Evolutionary conservation across 1,284 basidiomycete genomes (phyloP), one percentile per base, ranked within the genome.

Genomic region (Gymnopus androsaceus): DNA sequence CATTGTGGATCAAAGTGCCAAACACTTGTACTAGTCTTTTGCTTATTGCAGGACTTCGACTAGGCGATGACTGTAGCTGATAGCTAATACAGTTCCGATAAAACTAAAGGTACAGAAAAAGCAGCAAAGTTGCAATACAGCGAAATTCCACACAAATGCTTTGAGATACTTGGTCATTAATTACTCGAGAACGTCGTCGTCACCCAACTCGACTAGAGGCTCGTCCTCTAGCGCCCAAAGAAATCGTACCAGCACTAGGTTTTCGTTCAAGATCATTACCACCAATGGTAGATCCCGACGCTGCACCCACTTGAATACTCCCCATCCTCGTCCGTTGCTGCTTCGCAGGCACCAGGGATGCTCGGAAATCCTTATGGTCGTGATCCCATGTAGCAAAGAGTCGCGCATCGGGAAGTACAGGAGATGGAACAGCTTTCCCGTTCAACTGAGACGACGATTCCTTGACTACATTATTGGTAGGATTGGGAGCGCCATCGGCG

Each of bases 321-420:
- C 68, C 69, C 50, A 68, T 62, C 49, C 71, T 61, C 15, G 54
- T 47, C 28, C 67, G 58, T 31, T 44, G 50, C 23, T 64, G 56
- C 8, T 56, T 27, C 9, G 41, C 37, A 19, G 46, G 14, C 21
- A 38, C 56, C 41, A 84, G 63, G n/a, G 81, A 74, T n/a, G 81
- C 75, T 55, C 75, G 75, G 66, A 75, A 85, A 59, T 81, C 81
- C 70, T 88, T 89, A 42, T 71, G 66, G 63, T 91, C 88, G 59
- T 81, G 87, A 54, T 88, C 85, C 88, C 88, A 91, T 19, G 88
- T 90, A 45, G 87, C 84, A 64, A 77, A 88, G 57, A 89, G 67
- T 47, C 80, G 74, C 12, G 89, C 89, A 59, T 90, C 88, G 0
- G 85, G 83, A 25, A 90, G 71, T 45, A 69, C 64, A 9, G 76